Percentiles rank a stretch among this genome's conserved stretches.
These are phyloP conservation scores for Penicillium turbatum DNA, from an alignment of 495 filamentous ascomycete species.

Conservation along the genomic window DNA sequence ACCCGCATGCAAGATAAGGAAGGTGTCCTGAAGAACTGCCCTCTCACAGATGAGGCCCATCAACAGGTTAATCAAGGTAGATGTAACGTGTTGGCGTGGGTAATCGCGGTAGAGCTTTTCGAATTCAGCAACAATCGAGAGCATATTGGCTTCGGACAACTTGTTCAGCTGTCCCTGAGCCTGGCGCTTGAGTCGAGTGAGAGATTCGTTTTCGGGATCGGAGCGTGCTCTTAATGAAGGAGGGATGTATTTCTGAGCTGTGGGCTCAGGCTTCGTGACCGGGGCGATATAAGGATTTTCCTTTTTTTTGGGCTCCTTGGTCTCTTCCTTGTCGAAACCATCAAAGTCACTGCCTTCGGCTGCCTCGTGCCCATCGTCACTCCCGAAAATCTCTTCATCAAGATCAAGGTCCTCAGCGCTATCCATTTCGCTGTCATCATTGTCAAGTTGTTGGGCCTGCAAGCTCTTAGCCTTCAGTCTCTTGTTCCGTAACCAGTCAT, in stretches of 20 bases:
- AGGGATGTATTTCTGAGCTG: constrained; percentile 71
- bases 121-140: constrained; percentile 73
- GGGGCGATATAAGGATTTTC: constrained; percentile 67
- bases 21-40: constrained; percentile 73
- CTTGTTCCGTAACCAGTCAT: constrained; percentile 57
- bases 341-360: constrained; percentile 33
- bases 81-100: constrained; percentile 78
- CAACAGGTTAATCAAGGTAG: constrained; percentile 67
- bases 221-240: constrained; percentile 69
- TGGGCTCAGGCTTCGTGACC: constrained; percentile 22
- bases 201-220: constrained; percentile 60
- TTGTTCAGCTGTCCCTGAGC: constrained; percentile 88
- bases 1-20: constrained; percentile 84
- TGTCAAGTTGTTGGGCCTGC: constrained; percentile 24
- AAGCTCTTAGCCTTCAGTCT: constrained; percentile 59
- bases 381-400: constrained; percentile 24
- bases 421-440: constrained; percentile 21
- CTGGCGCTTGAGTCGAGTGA: constrained; percentile 68
- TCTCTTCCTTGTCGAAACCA: constrained; percentile 38
- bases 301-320: constrained; percentile 34
- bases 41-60: constrained; percentile 72
- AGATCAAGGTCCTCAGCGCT: constrained; percentile 31
- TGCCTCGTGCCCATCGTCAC: constrained; percentile 26
- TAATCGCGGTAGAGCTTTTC: constrained; percentile 78
- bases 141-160: constrained; percentile 81